Base-by-base conservation (phyloP, 768 basidiomycete species). In the Brasilioporus rufonigricans region DNA sequence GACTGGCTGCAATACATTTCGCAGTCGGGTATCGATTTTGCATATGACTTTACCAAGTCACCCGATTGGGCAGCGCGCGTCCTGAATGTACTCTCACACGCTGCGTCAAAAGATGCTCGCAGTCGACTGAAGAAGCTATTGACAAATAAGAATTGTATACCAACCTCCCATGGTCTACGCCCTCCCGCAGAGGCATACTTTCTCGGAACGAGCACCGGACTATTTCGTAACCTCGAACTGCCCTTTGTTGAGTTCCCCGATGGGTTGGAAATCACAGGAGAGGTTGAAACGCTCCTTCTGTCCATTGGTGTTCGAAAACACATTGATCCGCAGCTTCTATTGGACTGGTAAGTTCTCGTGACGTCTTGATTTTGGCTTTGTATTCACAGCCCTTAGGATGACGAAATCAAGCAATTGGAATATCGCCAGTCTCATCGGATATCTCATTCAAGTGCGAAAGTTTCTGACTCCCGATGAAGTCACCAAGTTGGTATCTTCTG, bases 1-100 rank as follows among this genome's bases (percentile, higher is more conserved):
- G 83, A 91, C 16, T 98, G 95, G 91, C 61, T 95, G 48, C 72
- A 72, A 18, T 79, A 87, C 69, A 72, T 97, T 27, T 44, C 24
- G 7, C 41, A 9, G 7, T 13, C 14, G 12, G 27, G 9, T 9
- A 47, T 76, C 81, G n/a, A 44, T 44, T 35, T 35, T 2, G 14
- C 9, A 14, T n/a, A 26, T 8, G 24, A 48, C 47, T 48, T 38
- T 13, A 27, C 10, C 6, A 23, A 24, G 33, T 48, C 46, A 9
- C 23, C 33, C 16, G 8, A 23, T 36, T 48, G 46, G 46, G 26
- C 47, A 2, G 24, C 8, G 10, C 26, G 18, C 18, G 27, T 44
- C 18, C 27, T 44, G 18, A 27, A 1, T 12, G n/a, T 12, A 1
- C 18, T 44, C 18, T 29, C 27, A n/a, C n/a, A n/a, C n/a, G n/a